Conservation (phyloP, 441 rosid species). For the Breynia disticha region DNA sequence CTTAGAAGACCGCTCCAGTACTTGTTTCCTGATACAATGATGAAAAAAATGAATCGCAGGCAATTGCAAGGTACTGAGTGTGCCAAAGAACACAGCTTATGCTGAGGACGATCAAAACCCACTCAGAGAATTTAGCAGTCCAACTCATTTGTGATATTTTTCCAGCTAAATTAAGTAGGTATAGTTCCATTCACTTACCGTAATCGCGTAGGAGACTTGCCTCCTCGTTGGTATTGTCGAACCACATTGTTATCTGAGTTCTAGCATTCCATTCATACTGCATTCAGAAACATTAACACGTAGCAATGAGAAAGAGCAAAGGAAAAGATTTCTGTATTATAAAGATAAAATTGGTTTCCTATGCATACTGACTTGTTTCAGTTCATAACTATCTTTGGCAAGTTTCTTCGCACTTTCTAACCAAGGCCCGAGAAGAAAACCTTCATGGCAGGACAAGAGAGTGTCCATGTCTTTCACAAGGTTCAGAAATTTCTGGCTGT, state of each 20-base stretch:
- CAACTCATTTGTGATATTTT: no score
- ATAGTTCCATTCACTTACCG: slow-evolving; percentile 27
- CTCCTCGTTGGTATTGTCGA: slow-evolving; percentile 52
- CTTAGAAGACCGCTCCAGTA: slow-evolving; percentile 61
- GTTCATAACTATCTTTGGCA: slow-evolving; percentile 34
- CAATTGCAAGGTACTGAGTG: not conserved
- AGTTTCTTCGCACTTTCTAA: slow-evolving; percentile 58
- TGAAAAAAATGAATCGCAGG: not conserved
- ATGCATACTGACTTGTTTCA: slow-evolving; percentile 35
- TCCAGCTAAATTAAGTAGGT: not conserved
- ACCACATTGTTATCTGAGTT: slow-evolving; percentile 79
- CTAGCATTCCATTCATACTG: slow-evolving; percentile 80
- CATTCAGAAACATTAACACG: slow-evolving; percentile 7
- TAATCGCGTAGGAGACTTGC: slow-evolving; percentile 68
- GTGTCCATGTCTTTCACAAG: slow-evolving; percentile 51
- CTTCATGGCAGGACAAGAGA: slow-evolving; percentile 46
- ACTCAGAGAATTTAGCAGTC: no score
- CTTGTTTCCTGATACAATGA: slow-evolving; percentile 41
- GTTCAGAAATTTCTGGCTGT: slow-evolving; percentile 35
- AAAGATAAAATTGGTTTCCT: not conserved
- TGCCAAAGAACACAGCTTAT: not conserved
- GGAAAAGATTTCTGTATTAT: not conserved
- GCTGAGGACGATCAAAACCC: not conserved
- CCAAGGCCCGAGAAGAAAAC: slow-evolving; percentile 67
- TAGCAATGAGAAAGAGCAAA: not conserved